Evolutionary conservation across 2,329 filamentous ascomycete genomes (phyloP).

Genomic region (Botrytis medusae): DNA sequence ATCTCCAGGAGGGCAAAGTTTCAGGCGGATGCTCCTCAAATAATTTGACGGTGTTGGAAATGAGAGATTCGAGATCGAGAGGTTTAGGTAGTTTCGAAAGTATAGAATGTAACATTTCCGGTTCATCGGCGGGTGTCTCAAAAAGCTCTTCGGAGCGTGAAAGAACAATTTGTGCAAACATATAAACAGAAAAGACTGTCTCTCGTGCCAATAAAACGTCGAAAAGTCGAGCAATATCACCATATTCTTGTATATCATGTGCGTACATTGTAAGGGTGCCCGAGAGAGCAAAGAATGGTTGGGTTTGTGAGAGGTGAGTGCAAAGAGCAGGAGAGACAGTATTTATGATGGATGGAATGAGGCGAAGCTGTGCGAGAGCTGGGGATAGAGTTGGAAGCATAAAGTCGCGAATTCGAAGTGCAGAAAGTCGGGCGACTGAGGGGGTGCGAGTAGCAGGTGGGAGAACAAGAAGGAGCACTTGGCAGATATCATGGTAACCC

Average conservation of each 20-base stretch:
- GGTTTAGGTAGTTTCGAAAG: slow-evolving; percentile 83
- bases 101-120: slow-evolving; percentile 87
- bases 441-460: slow-evolving; percentile 58
- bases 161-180: slow-evolving; percentile 87
- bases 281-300: slow-evolving; percentile 91
- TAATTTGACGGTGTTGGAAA: slow-evolving; percentile 63
- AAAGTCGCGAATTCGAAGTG: slow-evolving; percentile 91
- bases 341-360: slow-evolving; percentile 79
- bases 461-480: slow-evolving; percentile 88
- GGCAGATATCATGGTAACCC: slow-evolving; percentile 97
- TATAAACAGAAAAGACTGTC: slow-evolving; percentile 85
- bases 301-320: slow-evolving; percentile 70
- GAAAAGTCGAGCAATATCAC: slow-evolving; percentile 85
- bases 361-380: slow-evolving; percentile 78
- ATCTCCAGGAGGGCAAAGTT: slow-evolving; percentile 67
- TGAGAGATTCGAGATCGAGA: slow-evolving; percentile 76
- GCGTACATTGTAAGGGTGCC: slow-evolving; percentile 94
- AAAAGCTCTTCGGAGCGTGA: slow-evolving; percentile 81
- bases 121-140: slow-evolving; percentile 76
- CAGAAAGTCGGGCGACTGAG: slow-evolving; percentile 76
- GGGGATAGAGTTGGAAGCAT: slow-evolving; percentile 88
- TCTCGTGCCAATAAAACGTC: slow-evolving; percentile 86
- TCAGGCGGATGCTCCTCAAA: slow-evolving; percentile 70
- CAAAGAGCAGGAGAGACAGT: slow-evolving; percentile 70
- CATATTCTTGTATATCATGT: slow-evolving; percentile 89